Evolutionary conservation across 1,284 basidiomycete genomes (phyloP).

Genomic region (Polyporus tsugae): DNA sequence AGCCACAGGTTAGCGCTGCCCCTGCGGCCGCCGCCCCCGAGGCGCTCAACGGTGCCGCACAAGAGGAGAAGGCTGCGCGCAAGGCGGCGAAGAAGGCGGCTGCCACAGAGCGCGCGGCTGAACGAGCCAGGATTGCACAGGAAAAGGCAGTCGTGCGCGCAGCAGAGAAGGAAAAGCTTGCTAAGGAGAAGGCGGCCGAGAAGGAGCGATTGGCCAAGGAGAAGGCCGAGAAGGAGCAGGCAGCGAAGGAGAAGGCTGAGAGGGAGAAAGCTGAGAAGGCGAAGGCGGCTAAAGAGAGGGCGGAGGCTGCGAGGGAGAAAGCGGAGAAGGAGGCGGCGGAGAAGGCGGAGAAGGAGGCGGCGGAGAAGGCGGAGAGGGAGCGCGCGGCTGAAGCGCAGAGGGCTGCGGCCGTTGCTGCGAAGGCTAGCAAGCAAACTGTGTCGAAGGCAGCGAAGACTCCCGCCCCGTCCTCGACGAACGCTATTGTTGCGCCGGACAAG

Average conservation of each 20-base stretch:
- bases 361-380: conserved; percentile 44
- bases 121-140: conserved; percentile 59
- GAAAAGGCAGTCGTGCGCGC: conserved; percentile 61
- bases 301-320: conserved; percentile 47
- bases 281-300: conserved; percentile 49
- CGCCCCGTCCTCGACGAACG: conserved; percentile 31
- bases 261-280: conserved; percentile 49
- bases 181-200: conserved; percentile 55
- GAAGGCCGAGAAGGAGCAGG: conserved; percentile 58
- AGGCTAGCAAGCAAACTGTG: conserved; percentile 43
- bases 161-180: conserved; percentile 56
- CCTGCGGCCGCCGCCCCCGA: conserved; percentile 20
- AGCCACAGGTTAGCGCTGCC: conserved; percentile 39
- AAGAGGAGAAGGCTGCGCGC: conserved; percentile 53
- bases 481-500: conserved; percentile 36
- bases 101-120: conserved; percentile 65
- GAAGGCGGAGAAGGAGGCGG: conserved; percentile 43
- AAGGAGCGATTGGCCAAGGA: conserved; percentile 54
- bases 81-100: conserved; percentile 71
- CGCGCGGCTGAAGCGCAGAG: conserved; percentile 44
- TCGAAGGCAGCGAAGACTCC: conserved; percentile 38
- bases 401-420: conserved; percentile 37
- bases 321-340: conserved; percentile 42
- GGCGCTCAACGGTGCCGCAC: conserved; percentile 47
- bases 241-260: conserved; percentile 45